Evolutionary conservation across 1,139 yeast genomes (phyloP).

Genomic region (Yamadazyma kanchanaburiensis): DNA sequence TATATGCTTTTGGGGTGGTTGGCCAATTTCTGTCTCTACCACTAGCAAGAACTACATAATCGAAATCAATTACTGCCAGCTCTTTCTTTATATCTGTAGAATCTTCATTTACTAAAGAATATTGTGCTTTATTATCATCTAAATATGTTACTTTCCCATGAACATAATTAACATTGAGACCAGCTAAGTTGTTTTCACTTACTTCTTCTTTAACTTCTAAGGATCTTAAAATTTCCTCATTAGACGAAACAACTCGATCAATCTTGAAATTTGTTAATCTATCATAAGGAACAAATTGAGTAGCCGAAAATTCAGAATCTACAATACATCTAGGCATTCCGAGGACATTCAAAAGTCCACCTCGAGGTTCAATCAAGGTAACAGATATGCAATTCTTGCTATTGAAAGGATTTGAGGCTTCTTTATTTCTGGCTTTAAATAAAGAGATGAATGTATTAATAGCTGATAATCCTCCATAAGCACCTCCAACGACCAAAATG

Average conservation of each 20-base stretch:
- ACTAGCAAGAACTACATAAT: slow-evolving; percentile 46
- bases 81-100: slow-evolving; percentile 9
- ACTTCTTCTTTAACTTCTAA: slow-evolving; percentile 11
- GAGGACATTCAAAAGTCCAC: slow-evolving; percentile 49
- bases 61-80: slow-evolving; percentile 35
- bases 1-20: slow-evolving; percentile 43
- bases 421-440: slow-evolving; percentile 13
- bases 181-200: slow-evolving; percentile 12
- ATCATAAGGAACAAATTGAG: slow-evolving; percentile 37
- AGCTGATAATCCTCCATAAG: slow-evolving; percentile 49
- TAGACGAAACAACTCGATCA: slow-evolving; percentile 23
- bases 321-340: slow-evolving; percentile 51
- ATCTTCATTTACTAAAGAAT: slow-evolving; percentile 12
- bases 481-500: slow-evolving; percentile 50
- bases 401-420: slow-evolving; percentile 7
- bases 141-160: slow-evolving; percentile 40
- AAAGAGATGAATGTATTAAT: slow-evolving; percentile 33
- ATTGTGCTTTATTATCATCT: slow-evolving; percentile 23
- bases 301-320: slow-evolving; percentile 43
- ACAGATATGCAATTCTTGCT: slow-evolving; percentile 20
- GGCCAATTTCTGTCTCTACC: slow-evolving; percentile 57
- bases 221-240: slow-evolving; percentile 14
- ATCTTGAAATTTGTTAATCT: slow-evolving; percentile 29
- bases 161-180: slow-evolving; percentile 23
- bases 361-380: slow-evolving; percentile 47